Evolutionary conservation across 1,139 yeast genomes (phyloP), one percentile per base, ranked within the genome.

Genomic region (Scheffersomyces stambukii): DNA sequence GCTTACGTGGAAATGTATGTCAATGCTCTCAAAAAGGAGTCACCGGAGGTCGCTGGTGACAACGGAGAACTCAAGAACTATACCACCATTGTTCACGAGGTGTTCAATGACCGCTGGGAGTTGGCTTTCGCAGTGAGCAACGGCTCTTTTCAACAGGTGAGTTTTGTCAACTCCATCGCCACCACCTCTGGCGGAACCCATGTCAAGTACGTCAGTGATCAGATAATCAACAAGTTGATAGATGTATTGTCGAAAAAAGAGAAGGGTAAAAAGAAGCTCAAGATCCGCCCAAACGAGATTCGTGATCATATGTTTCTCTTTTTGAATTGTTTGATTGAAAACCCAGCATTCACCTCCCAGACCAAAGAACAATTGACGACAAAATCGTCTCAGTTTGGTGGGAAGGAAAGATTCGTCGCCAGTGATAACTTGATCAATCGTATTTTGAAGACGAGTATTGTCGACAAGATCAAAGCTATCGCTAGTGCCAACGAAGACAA

Each of bases 171-270:
- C 52, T 88, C 96, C 4, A 93, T 93, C 50, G 98, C 98, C 0
- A 93, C 99, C 0, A 91, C 98, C 0, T 66, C 89, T 1, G 99
- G 98, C 37, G 99, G 99, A 43, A 84, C 98, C 0, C 99, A 93
- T 54, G 94, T 89, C 22, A 86, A 81, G 45, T 79, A 81, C 51
- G 73, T 89, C 24, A 69, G 93, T 4, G 96, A 91, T 54, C 88
- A 89, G 58, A 74, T 93, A 33, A 81, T 85, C 16, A 74, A 70
- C 35, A 86, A 84, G 51, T 50, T 67, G 31, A 52, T 63, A 20
- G 81, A 86, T 21, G 62, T 79, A 17, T 85, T 85, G 13, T 63
- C 70, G 19, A 73, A 88, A 46, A 85, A 79, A 50, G 88, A 83
- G 59, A 82, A 78, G 52, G 77, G 76, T 36, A 84, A 83, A 50